Evolutionary conservation across 306 rosid species (phyloP).

Genomic region (Gillenia trifoliata): DNA sequence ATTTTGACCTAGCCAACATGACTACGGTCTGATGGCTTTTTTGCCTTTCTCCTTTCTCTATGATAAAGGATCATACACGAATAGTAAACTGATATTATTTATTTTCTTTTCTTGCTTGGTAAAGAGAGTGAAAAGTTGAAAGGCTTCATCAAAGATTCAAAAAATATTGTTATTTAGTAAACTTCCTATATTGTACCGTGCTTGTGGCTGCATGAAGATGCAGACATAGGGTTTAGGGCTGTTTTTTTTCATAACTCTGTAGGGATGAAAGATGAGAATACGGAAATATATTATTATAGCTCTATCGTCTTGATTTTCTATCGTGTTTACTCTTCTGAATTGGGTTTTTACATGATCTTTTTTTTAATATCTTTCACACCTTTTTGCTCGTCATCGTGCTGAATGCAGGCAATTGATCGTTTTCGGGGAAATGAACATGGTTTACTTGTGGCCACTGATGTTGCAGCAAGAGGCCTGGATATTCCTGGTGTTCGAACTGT

Average conservation of each 20-base stretch:
- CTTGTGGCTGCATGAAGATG: background rate
- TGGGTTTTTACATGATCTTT: too few species aligned
- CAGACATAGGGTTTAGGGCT: too few species aligned
- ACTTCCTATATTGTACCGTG: background rate
- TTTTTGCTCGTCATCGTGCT: too few species aligned
- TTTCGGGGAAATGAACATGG: constrained; percentile 72
- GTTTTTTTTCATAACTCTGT: too few species aligned
- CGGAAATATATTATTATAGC: too few species aligned
- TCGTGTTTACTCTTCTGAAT: too few species aligned
- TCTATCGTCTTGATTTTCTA: too few species aligned
- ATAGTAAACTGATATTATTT: background rate
- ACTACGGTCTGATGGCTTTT: background rate
- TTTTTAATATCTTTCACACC: too few species aligned
- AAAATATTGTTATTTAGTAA: background rate
- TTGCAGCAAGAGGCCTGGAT: constrained; percentile 95
- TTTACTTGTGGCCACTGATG: constrained; percentile 87
- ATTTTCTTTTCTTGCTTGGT: background rate
- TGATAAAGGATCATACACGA: too few species aligned
- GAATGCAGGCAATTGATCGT: constrained; percentile 71
- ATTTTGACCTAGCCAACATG: background rate
- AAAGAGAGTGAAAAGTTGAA: background rate
- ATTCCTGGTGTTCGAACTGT: constrained; percentile 85
- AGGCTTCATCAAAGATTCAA: background rate
- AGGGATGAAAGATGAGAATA: too few species aligned
- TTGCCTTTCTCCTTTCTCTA: background rate